Evolutionary conservation across 768 basidiomycete species (phyloP).

Genomic region (Lentinula sp.): DNA sequence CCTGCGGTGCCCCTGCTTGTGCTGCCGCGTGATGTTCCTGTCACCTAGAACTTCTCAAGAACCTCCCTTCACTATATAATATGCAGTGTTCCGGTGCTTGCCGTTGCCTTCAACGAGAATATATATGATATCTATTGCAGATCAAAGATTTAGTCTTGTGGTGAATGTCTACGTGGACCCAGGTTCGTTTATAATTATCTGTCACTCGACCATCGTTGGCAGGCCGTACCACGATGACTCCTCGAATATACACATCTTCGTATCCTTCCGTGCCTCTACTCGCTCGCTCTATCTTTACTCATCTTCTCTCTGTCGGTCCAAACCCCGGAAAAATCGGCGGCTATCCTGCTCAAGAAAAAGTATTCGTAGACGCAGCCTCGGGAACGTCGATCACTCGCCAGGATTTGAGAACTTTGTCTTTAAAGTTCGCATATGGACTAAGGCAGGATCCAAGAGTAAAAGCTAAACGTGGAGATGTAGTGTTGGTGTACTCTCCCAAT

Average conservation of each 20-base stretch:
- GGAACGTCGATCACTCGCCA: conserved; percentile 39
- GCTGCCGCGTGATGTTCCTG: background rate
- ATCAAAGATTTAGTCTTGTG: background rate
- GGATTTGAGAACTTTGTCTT: conserved; percentile 33
- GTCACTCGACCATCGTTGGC: background rate
- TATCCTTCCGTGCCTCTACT: conserved; percentile 17
- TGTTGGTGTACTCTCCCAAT: conserved; percentile 50
- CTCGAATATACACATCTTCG: conserved; percentile 22
- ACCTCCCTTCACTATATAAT: background rate
- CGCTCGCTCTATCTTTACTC: conserved; percentile 24
- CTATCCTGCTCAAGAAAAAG: conserved; percentile 28
- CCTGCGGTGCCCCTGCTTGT: background rate
- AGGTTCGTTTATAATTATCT: background rate
- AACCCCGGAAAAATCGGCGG: background rate
- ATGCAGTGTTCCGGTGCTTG: too few species aligned
- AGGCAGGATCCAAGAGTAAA: conserved; percentile 20
- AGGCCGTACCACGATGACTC: conserved; percentile 9
- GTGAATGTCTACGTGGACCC: background rate
- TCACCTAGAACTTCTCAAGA: background rate
- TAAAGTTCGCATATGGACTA: conserved; percentile 42
- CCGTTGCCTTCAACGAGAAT: too few species aligned
- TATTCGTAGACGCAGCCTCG: conserved; percentile 49
- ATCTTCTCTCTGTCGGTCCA: conserved; percentile 19
- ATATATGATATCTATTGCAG: too few species aligned
- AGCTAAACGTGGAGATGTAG: conserved; percentile 34